Conservation (phyloP, 495 filamentous ascomycete species). For the Cercophora samala region DNA sequence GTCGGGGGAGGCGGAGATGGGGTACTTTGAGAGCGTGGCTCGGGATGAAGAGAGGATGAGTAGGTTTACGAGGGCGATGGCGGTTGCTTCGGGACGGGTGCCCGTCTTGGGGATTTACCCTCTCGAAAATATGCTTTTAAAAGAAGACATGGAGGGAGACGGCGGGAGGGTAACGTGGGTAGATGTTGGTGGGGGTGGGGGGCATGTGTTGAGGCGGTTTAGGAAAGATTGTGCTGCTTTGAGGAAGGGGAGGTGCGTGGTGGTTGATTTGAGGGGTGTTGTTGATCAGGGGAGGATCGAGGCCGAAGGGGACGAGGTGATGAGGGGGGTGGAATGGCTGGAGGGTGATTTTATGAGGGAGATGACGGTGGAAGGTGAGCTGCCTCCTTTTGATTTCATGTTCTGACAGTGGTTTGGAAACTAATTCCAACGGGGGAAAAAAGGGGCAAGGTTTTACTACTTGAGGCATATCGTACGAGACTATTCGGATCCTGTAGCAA, state of each 20-base stretch:
- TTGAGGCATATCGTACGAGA: constrained; percentile 38
- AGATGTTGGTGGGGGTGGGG: constrained; percentile 42
- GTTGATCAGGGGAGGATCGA: constrained; percentile 18
- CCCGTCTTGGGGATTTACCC: constrained; percentile 36
- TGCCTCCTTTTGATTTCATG: too few species aligned
- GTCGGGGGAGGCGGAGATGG: constrained; percentile 23
- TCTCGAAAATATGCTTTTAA: constrained; percentile 25
- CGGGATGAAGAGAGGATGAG: constrained; percentile 20
- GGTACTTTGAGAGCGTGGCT: constrained; percentile 31
- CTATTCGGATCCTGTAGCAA: constrained; percentile 35
- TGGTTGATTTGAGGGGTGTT: constrained; percentile 37
- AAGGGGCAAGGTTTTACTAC: constrained; percentile 33
- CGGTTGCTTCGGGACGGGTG: constrained; percentile 22
- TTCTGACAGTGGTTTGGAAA: too few species aligned
- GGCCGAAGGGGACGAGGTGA: constrained; percentile 16
- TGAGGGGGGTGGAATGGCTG: constrained; percentile 28
- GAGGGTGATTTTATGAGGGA: constrained; percentile 32
- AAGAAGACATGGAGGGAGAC: constrained; percentile 11
- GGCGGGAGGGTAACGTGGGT: constrained; percentile 29
- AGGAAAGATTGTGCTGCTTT: constrained; percentile 23
- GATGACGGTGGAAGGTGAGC: constrained; percentile 30
- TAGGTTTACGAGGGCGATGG: constrained; percentile 32
- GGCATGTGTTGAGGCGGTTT: constrained; percentile 35
- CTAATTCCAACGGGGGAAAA: too few species aligned
- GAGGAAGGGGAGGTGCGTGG: constrained; percentile 29